Evolutionary conservation across 2,329 filamentous ascomycete species (phyloP), one percentile per base, ranked within the genome.

Genomic region (Immersiporthe knoxdaviesiana): DNA sequence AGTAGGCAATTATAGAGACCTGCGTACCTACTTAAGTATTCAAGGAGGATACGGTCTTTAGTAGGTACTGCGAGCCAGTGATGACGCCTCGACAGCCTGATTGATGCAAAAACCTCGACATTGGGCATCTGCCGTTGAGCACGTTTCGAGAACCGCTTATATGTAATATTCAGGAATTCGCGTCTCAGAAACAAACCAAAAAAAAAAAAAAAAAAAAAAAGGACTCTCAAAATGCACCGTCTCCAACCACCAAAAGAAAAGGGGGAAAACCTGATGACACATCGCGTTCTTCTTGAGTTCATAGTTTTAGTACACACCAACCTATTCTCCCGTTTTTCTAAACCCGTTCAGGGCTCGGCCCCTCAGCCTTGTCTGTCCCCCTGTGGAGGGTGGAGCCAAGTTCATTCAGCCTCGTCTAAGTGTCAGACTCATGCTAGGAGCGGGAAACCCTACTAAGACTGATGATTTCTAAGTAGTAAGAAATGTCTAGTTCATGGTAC

Each of bases 361-460:
- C 35, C 32, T 59, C 56, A 59, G 56, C 56, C 56, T 59, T 37
- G 56, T 37, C 56, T n/a, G n/a, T n/a, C 56, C 56, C 7, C 32
- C 56, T 32, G 16, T 37, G 56, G 32, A 18, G 32, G 21, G 56
- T 37, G 32, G 56, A 37, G 56, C 56, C 32, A 11, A 5, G 11
- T 10, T 58, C 30, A 4, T 3, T 35, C 54, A 59, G 56, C 56
- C 56, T 59, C 32, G 56, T 59, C 56, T 59, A 37, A 37, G 30
- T 21, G 32, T n/a, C 30, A 12, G 21, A 8, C 44, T 21, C 21
- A 2, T 37, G 18, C 56, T 8, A n/a, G 30, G 16, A 10, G 8
- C 32, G 56, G 30, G 30, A 59, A 37, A 18, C 44, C 35, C 35
- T 4, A 35, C 35, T n/a, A n/a, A n/a, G 11, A 24, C 12, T 4